These are phyloP conservation scores for Cudoniella acicularis DNA, from an alignment of 495 filamentous ascomycete genomes.

Conservation along the genomic window DNA sequence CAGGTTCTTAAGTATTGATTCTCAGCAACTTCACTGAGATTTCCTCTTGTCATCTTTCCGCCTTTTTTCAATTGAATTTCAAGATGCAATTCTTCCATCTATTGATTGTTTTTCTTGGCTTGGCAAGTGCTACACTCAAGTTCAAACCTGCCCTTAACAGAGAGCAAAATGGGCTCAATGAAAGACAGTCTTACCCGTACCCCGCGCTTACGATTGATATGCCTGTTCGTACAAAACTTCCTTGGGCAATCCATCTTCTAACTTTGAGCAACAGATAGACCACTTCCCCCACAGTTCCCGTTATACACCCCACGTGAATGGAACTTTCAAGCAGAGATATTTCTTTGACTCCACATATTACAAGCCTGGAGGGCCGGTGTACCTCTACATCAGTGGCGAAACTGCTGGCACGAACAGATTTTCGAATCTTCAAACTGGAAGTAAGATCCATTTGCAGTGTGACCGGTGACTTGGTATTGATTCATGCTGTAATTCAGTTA, in stretches of 20 bases:
- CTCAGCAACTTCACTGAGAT: not conserved
- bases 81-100: not conserved
- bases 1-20: not conserved
- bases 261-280: slow-evolving; percentile 30
- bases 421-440: slow-evolving; percentile 17
- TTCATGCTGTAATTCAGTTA: slow-evolving; percentile 24
- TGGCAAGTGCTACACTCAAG: not conserved
- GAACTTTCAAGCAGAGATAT: slow-evolving; percentile 42
- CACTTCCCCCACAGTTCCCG: slow-evolving; percentile 36
- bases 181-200: not conserved
- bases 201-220: slow-evolving; percentile 12
- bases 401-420: slow-evolving; percentile 23
- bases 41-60: not conserved
- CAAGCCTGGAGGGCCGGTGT: slow-evolving; percentile 43
- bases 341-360: slow-evolving; percentile 44
- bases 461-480: slow-evolving; percentile 22
- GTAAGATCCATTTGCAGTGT: slow-evolving; percentile 28
- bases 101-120: not conserved
- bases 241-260: not conserved
- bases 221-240: not conserved
- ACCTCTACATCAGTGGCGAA: slow-evolving; percentile 43
- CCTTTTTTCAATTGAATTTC: not conserved
- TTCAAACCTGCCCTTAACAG: not conserved
- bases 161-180: not conserved
- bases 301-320: slow-evolving; percentile 35